Evolutionary conservation across 345 rosid species (phyloP).

Genomic region (Euphorbia peplus): DNA sequence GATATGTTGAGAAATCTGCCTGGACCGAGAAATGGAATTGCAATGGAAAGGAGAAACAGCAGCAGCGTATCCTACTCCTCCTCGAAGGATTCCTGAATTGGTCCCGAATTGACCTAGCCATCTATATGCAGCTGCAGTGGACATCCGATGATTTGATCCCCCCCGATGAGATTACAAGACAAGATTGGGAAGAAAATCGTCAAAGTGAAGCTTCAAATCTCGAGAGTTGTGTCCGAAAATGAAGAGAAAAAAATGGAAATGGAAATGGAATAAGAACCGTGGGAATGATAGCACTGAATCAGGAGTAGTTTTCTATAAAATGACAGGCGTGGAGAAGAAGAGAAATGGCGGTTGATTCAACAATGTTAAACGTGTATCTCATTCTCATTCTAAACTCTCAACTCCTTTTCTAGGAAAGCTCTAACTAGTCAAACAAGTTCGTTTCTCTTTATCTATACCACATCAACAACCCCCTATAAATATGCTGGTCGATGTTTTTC

Average conservation of each 20-base stretch:
- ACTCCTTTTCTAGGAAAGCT: neutral
- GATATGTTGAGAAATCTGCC: constrained; percentile 24
- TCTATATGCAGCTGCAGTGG: constrained; percentile 41
- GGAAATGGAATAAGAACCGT: neutral
- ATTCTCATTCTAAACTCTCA: too few species aligned
- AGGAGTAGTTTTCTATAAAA: neutral
- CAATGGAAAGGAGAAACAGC: neutral
- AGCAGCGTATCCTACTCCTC: constrained; percentile 37
- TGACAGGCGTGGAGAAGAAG: neutral
- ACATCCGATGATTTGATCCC: constrained; percentile 25
- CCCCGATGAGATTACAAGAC: neutral
- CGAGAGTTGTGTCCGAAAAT: too few species aligned
- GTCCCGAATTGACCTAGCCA: constrained; percentile 40
- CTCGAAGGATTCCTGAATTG: constrained; percentile 19
- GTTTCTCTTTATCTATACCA: too few species aligned
- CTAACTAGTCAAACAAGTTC: neutral
- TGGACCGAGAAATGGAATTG: constrained; percentile 9
- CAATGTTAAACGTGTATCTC: constrained; percentile 6
- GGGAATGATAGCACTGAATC: neutral
- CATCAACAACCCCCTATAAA: too few species aligned
- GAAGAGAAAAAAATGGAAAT: neutral
- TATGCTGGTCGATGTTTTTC: too few species aligned
- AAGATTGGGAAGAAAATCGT: neutral
- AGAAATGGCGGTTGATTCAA: constrained; percentile 3
- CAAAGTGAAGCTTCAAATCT: neutral